These are phyloP conservation scores for Anacardium occidentale DNA, from an alignment of 345 rosid genomes.

Conservation along the genomic window DNA sequence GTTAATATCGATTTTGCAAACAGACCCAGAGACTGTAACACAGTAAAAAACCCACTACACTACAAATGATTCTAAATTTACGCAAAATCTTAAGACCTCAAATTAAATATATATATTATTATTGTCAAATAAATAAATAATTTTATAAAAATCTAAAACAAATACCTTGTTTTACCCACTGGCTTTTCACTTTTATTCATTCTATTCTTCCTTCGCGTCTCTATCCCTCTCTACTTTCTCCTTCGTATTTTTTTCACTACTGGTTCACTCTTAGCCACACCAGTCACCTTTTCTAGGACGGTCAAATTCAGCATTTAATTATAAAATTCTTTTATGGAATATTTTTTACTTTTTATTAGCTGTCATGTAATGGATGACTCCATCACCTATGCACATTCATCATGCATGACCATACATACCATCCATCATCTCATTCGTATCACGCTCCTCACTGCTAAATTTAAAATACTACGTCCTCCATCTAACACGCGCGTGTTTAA, in stretches of 20 bases:
- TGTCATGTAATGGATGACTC: background rate
- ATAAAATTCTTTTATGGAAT: background rate
- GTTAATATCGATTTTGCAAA: slow-evolving; percentile 1
- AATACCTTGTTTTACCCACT: slow-evolving; percentile 11
- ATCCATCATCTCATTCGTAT: background rate
- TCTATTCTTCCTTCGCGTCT: slow-evolving; percentile 22
- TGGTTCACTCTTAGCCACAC: slow-evolving; percentile 9
- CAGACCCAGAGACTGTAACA: slow-evolving; percentile 12
- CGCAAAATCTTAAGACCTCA: background rate
- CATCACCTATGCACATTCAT: background rate
- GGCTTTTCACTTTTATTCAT: background rate
- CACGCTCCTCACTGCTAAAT: background rate
- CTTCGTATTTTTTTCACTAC: background rate
- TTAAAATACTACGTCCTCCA: background rate
- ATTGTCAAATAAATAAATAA: slow-evolving; percentile 4
- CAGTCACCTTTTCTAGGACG: slow-evolving; percentile 34
- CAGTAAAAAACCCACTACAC: slow-evolving; percentile 9
- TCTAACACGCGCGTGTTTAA: background rate
- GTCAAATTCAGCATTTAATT: slow-evolving; percentile 31
- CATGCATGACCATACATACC: slow-evolving; percentile 18
- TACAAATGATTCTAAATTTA: background rate
- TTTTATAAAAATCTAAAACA: background rate
- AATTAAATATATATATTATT: background rate
- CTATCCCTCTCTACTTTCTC: slow-evolving; percentile 11
- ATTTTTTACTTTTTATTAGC: slow-evolving; percentile 9